Evolutionary conservation across 768 basidiomycete species (phyloP), one percentile per base, ranked within the genome.

Genomic region (Russula vinacea): DNA sequence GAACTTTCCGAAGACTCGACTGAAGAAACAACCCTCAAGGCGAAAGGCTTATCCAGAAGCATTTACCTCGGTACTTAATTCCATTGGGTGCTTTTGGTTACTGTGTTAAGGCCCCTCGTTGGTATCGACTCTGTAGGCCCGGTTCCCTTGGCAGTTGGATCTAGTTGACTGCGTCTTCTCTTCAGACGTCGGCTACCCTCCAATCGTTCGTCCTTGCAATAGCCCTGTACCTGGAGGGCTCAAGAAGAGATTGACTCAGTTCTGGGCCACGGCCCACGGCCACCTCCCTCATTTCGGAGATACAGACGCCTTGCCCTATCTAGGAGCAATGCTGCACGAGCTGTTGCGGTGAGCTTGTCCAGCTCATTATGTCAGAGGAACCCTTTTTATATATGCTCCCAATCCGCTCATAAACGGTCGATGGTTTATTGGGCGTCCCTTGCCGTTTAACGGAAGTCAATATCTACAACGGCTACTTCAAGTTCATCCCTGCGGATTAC

Each of bases 211-310:
- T 76, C 17, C 62, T 75, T 3, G 73, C 71, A n/a, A 73, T 76
- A 73, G 67, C 69, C 8, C 63, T 73, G 16, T 62, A 75, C 56
- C 76, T 74, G 0, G 66, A 72, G 2, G 65, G 74, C 72, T 3
- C 76, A 74, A 56, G 70, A 58, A 55, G 76, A 75, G 64, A 66
- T 76, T 5, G 74, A 77, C 64, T 57, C 58, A 6, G 55, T 62
- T 3, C 40, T 62, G n/a, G n/a, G n/a, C n/a, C n/a, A n/a, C n/a
- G 29, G 61, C 55, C 49, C 53, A 39, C 5, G 61, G 26, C 26
- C 54, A 50, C 57, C 57, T 63, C 22, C 58, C 62, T 2, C 33
- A 37, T n/a, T 56, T 60, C 32, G 58, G 32, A 17, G 65, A 67
- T 33, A 22, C 33, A 52, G 26, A 55, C 13, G 22, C 26, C 16